phyloP scores from a whole-genome alignment of 78 protist species.

The Dictyostelium discoideum region DNA sequence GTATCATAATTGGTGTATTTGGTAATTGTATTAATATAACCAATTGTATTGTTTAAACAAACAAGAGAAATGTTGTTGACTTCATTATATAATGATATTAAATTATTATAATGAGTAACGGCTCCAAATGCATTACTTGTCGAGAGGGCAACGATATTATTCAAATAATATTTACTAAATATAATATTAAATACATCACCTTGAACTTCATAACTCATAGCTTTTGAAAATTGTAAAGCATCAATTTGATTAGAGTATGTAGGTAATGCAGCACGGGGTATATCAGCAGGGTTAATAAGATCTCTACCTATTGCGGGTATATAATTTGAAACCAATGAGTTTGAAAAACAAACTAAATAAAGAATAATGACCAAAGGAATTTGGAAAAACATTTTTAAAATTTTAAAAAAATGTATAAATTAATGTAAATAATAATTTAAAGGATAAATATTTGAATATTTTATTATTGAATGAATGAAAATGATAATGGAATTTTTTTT shows the following conservation, averaged over 20 bases:
- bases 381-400: not conserved
- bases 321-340: not conserved
- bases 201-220: not conserved
- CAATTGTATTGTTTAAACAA: not conserved
- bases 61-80: not conserved
- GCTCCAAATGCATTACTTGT: not conserved
- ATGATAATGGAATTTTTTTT: too few species aligned
- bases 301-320: not conserved
- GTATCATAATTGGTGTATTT: not conserved
- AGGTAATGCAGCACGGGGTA: not conserved
- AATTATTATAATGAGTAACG: not conserved
- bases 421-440: too few species aligned
- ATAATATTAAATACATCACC: not conserved
- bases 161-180: not conserved
- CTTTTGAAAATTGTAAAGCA: not conserved
- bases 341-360: not conserved
- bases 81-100: not conserved
- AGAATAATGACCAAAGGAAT: not conserved
- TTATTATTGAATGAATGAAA: too few species aligned
- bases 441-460: too few species aligned
- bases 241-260: not conserved
- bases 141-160: not conserved
- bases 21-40: not conserved
- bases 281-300: not conserved
- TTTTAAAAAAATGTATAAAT: too few species aligned